Percentiles rank a stretch among this genome's conserved stretches.
Evolutionary conservation across 2,329 filamentous ascomycete species (phyloP).

Genomic region (Thielaviopsis euricoi): DNA sequence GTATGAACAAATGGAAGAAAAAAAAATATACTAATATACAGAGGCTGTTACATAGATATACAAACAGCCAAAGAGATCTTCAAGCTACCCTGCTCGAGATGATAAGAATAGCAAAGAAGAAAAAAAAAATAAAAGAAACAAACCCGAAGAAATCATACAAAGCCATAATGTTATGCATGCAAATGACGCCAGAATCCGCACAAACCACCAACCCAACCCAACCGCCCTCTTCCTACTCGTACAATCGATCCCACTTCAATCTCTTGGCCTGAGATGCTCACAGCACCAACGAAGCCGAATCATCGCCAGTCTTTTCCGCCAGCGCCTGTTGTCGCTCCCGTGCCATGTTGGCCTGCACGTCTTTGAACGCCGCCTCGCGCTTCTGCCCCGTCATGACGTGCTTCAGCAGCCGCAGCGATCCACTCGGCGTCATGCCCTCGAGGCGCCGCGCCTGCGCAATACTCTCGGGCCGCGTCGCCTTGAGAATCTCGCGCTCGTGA

Average conservation of each 20-base stretch:
- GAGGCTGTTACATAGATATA: not conserved
- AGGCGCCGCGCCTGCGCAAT: constrained; percentile 77
- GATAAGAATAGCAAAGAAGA: not conserved
- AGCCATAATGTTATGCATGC: not conserved
- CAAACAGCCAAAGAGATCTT: not conserved
- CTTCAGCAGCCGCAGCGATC: constrained; percentile 42
- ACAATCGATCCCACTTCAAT: too few relatives aligned
- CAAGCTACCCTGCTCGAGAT: constrained; percentile 3
- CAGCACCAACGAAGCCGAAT: not conserved
- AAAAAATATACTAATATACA: not conserved
- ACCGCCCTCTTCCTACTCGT: too few relatives aligned
- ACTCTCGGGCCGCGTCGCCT: constrained; percentile 58
- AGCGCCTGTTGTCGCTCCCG: not conserved
- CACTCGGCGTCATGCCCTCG: constrained; percentile 57
- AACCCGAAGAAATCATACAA: not conserved
- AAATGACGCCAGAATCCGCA: not conserved
- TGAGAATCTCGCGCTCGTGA: constrained; percentile 60
- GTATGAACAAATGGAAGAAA: not conserved
- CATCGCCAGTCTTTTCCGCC: not conserved
- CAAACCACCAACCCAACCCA: not conserved
- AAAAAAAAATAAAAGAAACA: too few relatives aligned
- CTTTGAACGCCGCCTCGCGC: constrained; percentile 7
- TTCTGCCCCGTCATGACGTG: constrained; percentile 28
- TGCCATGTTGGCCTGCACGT: constrained; percentile 1
- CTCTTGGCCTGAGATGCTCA: not conserved